These are phyloP conservation scores for Boletus semigastroideus DNA, from an alignment of 1,284 basidiomycete genomes.

Conservation along the genomic window DNA sequence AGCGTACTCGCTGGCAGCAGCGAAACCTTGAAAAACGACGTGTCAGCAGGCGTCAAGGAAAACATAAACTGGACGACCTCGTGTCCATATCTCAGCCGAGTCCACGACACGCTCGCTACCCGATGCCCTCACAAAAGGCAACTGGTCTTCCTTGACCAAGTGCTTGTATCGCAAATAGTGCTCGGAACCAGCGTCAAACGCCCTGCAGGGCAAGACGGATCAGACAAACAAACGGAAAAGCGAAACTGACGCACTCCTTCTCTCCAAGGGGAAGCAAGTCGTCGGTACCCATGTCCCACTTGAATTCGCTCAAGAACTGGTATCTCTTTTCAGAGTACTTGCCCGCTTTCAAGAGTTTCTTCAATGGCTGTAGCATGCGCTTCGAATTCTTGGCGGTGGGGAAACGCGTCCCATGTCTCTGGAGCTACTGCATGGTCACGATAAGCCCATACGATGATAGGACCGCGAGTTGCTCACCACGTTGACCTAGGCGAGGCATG, in stretches of 20 bases:
- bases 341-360: conserved; percentile 49
- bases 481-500: conserved; percentile 46
- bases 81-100: conserved; percentile 71
- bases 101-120: conserved; percentile 61
- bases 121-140: conserved; percentile 70
- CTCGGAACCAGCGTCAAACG: conserved; percentile 47
- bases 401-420: conserved; percentile 81
- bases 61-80: conserved; percentile 36
- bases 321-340: conserved; percentile 50
- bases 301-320: conserved; percentile 60
- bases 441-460: neutral
- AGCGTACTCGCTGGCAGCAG: conserved; percentile 40
- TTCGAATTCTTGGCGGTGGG: conserved; percentile 58
- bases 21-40: conserved; percentile 48
- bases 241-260: conserved; percentile 52
- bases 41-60: neutral
- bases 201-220: conserved; percentile 41
- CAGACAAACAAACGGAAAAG: neutral
- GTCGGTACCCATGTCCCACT: conserved; percentile 59
- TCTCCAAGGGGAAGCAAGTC: conserved; percentile 71
- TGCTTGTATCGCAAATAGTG: conserved; percentile 52
- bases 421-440: conserved; percentile 51
- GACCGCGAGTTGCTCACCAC: conserved; percentile 44
- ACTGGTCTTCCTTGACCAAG: conserved; percentile 42
- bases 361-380: conserved; percentile 49